Base-by-base conservation (phyloP, 2,329 filamentous ascomycete species). In the Colletotrichum tofieldiae region DNA sequence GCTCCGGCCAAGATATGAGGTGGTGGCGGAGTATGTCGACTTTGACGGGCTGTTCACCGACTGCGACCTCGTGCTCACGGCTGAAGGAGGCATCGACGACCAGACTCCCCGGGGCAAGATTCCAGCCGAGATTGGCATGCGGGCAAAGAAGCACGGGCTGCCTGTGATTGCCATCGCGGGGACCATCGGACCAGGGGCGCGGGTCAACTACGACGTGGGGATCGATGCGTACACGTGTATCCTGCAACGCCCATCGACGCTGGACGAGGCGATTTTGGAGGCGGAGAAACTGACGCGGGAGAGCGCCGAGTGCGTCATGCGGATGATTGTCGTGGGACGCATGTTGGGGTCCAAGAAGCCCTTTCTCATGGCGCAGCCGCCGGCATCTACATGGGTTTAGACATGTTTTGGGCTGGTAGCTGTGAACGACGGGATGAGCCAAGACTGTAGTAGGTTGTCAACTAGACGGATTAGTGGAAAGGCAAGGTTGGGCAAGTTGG, bases 51-150 rank as follows among this genome's bases (percentile, higher is more conserved):
- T 87, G 4, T 85, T 89, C 65, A 81, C 83, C 18, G 77, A 83
- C 37, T 87, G 84, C 73, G 84, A 89, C 69, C 80, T 89, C 9
- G 85, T 88, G 0, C 80, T 89, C 73, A 89, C 86, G 0, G 87
- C 86, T 1, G 87, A 89, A 75, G 86, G 87, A 0, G 85, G 85
- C 12, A 82, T 89, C 20, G 87, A 89, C 73, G 81, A 83, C 56
- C 87, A 88, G 73, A 87, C 86, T 0, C 83, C 86, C 0, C 79
- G 82, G 54, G 87, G 87, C 2, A 89, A 89, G 76, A 87, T 89
- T 73, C 86, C 87, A 11, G 86, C 83, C 3, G 86, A 88, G 75
- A 82, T 89, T 35, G 87, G 86, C 12, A 79, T 82, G 64, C 81
- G 85, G 12, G 86, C 86, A 3, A 85, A 84, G 75, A 78, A 79